Percentiles rank a stretch among this genome's conserved stretches.
phyloP scores from a whole-genome alignment of 352 stramenopile species.

The Globisporangium acanthophoron region DNA sequence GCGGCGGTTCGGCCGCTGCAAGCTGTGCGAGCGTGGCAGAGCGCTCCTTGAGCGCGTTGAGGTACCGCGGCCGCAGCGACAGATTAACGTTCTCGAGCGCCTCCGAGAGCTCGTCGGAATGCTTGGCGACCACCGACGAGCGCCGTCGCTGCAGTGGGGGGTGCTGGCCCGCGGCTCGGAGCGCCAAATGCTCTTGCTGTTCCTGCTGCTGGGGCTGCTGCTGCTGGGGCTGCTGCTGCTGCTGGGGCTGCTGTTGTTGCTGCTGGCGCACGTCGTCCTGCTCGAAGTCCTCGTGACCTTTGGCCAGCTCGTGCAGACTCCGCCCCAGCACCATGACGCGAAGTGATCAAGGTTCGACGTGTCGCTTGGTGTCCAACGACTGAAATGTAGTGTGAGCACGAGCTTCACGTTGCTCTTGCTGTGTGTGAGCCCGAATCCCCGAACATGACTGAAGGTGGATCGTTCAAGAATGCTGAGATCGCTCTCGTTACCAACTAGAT shows the following conservation, averaged over 20 bases:
- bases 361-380: too few relatives aligned
- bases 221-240: constrained; percentile 2
- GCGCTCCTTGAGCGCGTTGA: constrained; percentile 55
- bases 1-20: not conserved
- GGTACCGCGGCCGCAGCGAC: constrained; percentile 33
- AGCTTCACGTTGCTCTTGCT: too few relatives aligned
- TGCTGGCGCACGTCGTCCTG: not conserved
- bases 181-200: not conserved
- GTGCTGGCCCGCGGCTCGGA: not conserved
- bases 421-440: too few relatives aligned
- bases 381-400: too few relatives aligned
- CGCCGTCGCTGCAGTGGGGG: constrained; percentile 3
- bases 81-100: constrained; percentile 22
- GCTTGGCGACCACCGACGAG: constrained; percentile 4
- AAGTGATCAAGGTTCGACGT: not conserved
- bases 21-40: constrained; percentile 41
- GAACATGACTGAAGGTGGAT: too few relatives aligned
- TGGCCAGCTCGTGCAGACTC: constrained; percentile 4
- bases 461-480: too few relatives aligned
- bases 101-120: constrained; percentile 6
- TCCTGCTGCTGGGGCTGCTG: constrained; percentile 1
- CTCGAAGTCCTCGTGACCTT: constrained; percentile 9
- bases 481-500: too few relatives aligned
- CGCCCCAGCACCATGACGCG: not conserved
- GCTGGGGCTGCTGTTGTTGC: not conserved